These are phyloP conservation scores for Xylaria sp. DNA, from an alignment of 2,329 filamentous ascomycete genomes.

Conservation along the genomic window DNA sequence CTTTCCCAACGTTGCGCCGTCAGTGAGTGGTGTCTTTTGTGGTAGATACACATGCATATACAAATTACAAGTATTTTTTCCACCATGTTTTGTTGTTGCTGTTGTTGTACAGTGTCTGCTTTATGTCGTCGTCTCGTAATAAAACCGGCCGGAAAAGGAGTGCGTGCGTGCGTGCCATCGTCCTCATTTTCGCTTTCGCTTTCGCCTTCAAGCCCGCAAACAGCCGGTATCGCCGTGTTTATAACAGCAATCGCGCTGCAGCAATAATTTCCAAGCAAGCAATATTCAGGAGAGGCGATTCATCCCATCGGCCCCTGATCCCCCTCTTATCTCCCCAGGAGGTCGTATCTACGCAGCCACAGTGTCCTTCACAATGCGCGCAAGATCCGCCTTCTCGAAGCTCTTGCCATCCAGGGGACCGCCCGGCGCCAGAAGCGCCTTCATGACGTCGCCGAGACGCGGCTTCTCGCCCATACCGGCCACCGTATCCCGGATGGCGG, in stretches of 20 bases:
- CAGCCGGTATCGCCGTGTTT: neutral
- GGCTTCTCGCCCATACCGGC: constrained; percentile 46
- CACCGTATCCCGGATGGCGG: constrained; percentile 47
- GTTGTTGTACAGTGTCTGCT: neutral
- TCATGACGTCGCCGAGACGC: constrained; percentile 57
- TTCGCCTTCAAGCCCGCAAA: neutral
- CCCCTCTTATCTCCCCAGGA: neutral
- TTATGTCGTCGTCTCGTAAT: neutral
- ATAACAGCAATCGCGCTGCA: neutral
- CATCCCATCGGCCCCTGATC: neutral
- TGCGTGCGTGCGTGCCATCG: neutral
- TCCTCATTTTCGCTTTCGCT: neutral
- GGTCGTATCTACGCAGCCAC: neutral
- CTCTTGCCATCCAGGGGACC: constrained; percentile 56
- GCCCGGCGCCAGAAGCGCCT: constrained; percentile 48
- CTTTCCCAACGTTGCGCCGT: constrained; percentile 4
- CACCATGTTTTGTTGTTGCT: neutral
- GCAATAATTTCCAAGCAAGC: neutral
- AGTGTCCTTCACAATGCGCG: constrained; percentile 54
- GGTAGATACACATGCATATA: neutral
- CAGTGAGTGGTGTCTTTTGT: neutral
- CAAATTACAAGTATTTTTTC: neutral
- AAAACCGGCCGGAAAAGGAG: neutral
- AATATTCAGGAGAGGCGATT: neutral
- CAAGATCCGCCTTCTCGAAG: constrained; percentile 58